Conservation (phyloP, 495 filamentous ascomycete genomes). For the Collariella sp. region DNA sequence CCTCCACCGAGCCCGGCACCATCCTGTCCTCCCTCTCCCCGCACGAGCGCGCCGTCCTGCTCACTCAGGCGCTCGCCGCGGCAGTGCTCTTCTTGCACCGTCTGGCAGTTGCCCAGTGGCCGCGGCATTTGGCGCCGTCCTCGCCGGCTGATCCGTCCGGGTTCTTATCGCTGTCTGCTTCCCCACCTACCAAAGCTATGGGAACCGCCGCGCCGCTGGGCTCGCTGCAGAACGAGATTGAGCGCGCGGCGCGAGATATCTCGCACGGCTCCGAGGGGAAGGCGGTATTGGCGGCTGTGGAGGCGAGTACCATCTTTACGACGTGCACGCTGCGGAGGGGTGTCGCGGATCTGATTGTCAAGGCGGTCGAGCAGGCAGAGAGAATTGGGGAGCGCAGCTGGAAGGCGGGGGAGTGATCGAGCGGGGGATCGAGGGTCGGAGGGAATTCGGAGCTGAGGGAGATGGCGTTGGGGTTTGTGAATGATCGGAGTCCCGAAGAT, state of each 20-base stretch:
- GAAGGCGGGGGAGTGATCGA: not conserved
- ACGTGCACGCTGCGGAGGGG: conserved; percentile 14
- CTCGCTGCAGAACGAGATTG: conserved; percentile 11
- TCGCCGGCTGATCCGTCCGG: too few relatives aligned
- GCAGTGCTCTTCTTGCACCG: conserved; percentile 22
- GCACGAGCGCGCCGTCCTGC: conserved; percentile 25
- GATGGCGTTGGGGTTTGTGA: conserved; percentile 23
- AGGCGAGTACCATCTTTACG: conserved; percentile 20
- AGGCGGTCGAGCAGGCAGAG: conserved; percentile 17
- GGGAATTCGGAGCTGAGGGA: conserved; percentile 21
- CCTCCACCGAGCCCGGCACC: conserved; percentile 13
- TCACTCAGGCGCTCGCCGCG: conserved; percentile 17
- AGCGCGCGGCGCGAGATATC: too few relatives aligned
- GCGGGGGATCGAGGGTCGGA: conserved; percentile 2
- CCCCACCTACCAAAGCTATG: too few relatives aligned
- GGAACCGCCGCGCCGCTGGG: conserved; percentile 8
- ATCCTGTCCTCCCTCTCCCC: conserved; percentile 20
- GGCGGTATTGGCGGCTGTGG: conserved; percentile 17
- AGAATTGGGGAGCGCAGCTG: not conserved
- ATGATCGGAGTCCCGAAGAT: conserved; percentile 20
- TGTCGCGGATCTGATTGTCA: conserved; percentile 20
- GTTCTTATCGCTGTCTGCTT: not conserved
- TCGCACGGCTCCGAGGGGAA: conserved; percentile 7
- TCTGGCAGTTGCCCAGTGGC: conserved; percentile 25
- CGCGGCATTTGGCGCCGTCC: conserved; percentile 1